Conservation (phyloP, 345 rosid genomes). For the Acer saccharum region DNA sequence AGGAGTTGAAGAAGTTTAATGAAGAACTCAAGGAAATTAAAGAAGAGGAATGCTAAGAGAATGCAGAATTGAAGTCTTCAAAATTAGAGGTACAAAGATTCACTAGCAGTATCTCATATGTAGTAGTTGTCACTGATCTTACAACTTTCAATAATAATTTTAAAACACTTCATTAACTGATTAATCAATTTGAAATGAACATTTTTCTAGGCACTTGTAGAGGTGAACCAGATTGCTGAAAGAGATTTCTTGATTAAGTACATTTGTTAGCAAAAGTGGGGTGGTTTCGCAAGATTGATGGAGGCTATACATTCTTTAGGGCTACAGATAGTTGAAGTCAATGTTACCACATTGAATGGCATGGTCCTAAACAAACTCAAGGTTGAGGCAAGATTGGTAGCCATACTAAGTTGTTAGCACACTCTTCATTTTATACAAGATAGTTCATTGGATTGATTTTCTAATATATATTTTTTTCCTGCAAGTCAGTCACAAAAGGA, state of each 20-base stretch:
- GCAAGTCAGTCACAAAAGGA: conserved; percentile 30
- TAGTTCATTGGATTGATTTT: too few relatives aligned
- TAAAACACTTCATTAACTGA: neutral
- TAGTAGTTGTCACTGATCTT: neutral
- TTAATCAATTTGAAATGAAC: conserved; percentile 10
- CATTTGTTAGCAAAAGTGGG: conserved; percentile 39
- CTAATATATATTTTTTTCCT: neutral
- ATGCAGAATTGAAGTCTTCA: conserved; percentile 18
- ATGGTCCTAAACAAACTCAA: conserved; percentile 53
- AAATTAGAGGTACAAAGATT: conserved; percentile 35
- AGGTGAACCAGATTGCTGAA: conserved; percentile 55
- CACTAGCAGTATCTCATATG: neutral
- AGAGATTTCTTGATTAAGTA: conserved; percentile 58
- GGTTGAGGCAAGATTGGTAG: conserved; percentile 56
- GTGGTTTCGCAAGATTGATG: conserved; percentile 66
- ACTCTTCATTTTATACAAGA: too few relatives aligned
- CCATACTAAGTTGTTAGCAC: neutral
- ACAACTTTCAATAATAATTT: neutral
- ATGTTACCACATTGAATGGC: conserved; percentile 55
- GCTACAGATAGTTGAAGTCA: conserved; percentile 64
- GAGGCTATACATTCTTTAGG: conserved; percentile 56
- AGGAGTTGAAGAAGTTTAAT: conserved; percentile 50
- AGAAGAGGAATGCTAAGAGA: conserved; percentile 30
- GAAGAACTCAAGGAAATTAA: conserved; percentile 61
- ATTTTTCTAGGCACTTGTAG: conserved; percentile 48